Percentiles rank a stretch among this genome's conserved stretches.
phyloP scores from a whole-genome alignment of 164 flowering plant species.

The Amborella trichopoda region DNA sequence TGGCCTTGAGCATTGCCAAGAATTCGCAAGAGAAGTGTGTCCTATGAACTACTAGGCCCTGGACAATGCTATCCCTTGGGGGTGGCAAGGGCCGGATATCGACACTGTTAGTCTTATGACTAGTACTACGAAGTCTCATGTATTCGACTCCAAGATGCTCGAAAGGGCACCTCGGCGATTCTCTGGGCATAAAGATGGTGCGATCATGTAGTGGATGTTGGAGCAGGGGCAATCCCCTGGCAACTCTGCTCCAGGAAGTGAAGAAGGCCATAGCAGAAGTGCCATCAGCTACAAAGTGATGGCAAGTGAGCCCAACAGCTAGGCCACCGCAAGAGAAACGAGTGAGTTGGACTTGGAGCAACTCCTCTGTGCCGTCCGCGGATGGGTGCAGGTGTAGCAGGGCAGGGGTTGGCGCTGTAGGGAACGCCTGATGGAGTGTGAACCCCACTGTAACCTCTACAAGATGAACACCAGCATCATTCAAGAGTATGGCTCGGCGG shows the following conservation, averaged over 20 bases:
- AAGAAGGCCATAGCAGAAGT: conserved; percentile 8
- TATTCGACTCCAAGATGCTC: conserved; percentile 4
- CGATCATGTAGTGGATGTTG: conserved; percentile 4
- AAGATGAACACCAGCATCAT: conserved; percentile 2
- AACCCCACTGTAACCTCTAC: neutral
- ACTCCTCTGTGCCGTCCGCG: conserved; percentile 1
- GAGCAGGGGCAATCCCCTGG: conserved; percentile 1
- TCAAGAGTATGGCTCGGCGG: conserved; percentile 2
- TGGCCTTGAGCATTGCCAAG: conserved; percentile 5
- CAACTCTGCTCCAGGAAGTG: conserved; percentile 5
- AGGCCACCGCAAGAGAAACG: conserved; percentile 10
- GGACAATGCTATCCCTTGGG: neutral
- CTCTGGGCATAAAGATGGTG: conserved; percentile 1
- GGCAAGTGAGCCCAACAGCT: conserved; percentile 8
- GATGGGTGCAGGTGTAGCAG: conserved; percentile 5
- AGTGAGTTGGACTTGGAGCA: conserved; percentile 11
- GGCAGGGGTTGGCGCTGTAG: conserved; percentile 3
- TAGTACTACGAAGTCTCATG: neutral
- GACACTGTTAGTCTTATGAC: neutral
- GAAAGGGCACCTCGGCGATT: conserved; percentile 6
- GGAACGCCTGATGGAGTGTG: conserved; percentile 2
- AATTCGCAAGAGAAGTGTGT: conserved; percentile 1
- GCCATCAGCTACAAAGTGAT: conserved; percentile 9
- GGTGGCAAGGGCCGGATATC: neutral
- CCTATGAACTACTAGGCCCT: neutral